A percentile compares a stretch with the other conserved stretches of the same genome.
These are phyloP conservation scores for Aspergillus chevalieri DNA, from an alignment of 2,329 filamentous ascomycete genomes.

Conservation along the genomic window DNA sequence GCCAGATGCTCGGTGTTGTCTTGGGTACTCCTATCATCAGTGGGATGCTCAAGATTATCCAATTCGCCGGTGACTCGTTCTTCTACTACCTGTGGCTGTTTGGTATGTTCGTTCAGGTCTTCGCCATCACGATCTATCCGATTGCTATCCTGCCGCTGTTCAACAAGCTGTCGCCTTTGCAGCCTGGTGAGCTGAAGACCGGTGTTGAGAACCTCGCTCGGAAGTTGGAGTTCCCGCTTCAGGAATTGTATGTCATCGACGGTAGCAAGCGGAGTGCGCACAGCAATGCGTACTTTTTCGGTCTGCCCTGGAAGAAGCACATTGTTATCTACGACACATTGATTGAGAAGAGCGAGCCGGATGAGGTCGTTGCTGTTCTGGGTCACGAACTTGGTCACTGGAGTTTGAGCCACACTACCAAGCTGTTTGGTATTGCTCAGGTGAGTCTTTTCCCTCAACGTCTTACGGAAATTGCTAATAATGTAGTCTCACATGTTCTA, in stretches of 20 bases:
- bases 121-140: slow-evolving; percentile 93
- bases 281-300: slow-evolving; percentile 93
- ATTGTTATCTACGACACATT: slow-evolving; percentile 99
- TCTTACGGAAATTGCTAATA: slow-evolving; percentile 1
- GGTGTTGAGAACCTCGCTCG: slow-evolving; percentile 78
- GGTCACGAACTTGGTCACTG: slow-evolving; percentile 96
- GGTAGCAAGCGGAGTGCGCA: slow-evolving; percentile 82
- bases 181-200: slow-evolving; percentile 80
- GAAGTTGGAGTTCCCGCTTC: slow-evolving; percentile 82
- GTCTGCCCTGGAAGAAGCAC: slow-evolving; percentile 98
- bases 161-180: slow-evolving; percentile 92
- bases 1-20: slow-evolving; percentile 70
- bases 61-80: slow-evolving; percentile 88
- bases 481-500: slow-evolving; percentile 83
- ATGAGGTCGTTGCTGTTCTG: slow-evolving; percentile 90
- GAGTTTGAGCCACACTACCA: slow-evolving; percentile 91
- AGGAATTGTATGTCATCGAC: slow-evolving; percentile 91
- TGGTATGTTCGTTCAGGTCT: slow-evolving; percentile 79
- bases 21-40: slow-evolving; percentile 84
- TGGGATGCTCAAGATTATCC: slow-evolving; percentile 87
- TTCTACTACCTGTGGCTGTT: slow-evolving; percentile 99
- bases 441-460: slow-evolving; percentile 43
- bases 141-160: slow-evolving; percentile 91
- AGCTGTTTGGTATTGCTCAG: slow-evolving; percentile 79
- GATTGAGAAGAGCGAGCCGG: slow-evolving; percentile 85